A percentile compares a stretch with the other conserved stretches of the same genome.
phyloP scores from a whole-genome alignment of 352 stramenopile species.

The Pythium sp. region DNA sequence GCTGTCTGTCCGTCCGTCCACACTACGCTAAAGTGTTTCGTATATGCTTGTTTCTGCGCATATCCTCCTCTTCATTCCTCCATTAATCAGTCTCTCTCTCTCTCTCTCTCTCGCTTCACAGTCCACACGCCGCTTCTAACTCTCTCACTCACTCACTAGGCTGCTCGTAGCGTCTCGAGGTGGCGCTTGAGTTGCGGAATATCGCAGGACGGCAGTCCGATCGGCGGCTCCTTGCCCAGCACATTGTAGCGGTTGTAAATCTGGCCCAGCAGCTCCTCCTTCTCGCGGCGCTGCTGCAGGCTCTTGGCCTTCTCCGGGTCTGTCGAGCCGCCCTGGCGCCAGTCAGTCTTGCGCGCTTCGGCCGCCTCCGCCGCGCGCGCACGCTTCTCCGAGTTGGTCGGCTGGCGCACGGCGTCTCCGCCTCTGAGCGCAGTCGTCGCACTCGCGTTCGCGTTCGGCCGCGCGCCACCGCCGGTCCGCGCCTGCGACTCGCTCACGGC shows the following conservation, averaged over 20 bases:
- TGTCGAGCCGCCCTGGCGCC: conserved; percentile 64
- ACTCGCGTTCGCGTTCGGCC: conserved; percentile 3
- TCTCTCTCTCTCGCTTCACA: neutral
- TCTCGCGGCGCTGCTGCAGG: conserved; percentile 66
- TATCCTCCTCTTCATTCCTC: neutral
- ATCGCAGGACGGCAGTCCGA: conserved; percentile 77
- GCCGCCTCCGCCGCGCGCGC: conserved; percentile 58
- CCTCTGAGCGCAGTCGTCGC: conserved; percentile 9
- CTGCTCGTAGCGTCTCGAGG: conserved; percentile 56
- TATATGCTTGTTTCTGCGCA: neutral
- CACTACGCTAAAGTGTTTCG: neutral
- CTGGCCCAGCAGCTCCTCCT: conserved; percentile 81
- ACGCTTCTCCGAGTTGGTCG: conserved; percentile 66
- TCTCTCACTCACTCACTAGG: neutral
- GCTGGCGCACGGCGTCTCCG: conserved; percentile 30
- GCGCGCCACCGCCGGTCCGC: neutral
- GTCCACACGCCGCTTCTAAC: neutral
- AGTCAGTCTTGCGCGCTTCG: conserved; percentile 62
- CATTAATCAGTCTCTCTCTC: neutral
- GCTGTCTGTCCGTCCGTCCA: neutral
- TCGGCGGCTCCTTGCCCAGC: conserved; percentile 73
- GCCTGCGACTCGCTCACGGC: conserved; percentile 27
- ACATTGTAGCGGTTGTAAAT: conserved; percentile 79
- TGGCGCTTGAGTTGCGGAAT: conserved; percentile 74
- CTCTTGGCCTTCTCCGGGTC: conserved; percentile 67